Evolutionary conservation across 140 eudicot genomes (phyloP), one percentile per base, ranked within the genome.

Genomic region (Oenanthe javanica): DNA sequence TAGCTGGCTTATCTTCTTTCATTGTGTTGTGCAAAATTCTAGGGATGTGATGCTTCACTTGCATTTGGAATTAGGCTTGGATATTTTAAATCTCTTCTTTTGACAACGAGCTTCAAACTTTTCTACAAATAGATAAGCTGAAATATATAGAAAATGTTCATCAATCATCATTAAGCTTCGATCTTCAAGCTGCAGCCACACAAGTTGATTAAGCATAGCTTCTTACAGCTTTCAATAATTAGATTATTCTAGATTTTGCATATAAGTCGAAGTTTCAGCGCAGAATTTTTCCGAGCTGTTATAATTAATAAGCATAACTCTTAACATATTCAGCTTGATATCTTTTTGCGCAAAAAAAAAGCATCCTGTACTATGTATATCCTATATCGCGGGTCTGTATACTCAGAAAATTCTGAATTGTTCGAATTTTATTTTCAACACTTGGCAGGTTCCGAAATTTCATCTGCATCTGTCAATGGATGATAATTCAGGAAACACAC

Each of bases 381-480:
- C 19, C 42, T 45, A 45, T 21, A 73, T 43, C 36, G 13, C 4
- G 10, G 1, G 25, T 73, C 77, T 73, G 47, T 46, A 45, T 21
- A 73, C 54, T n/a, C 46, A 43, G 50, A n/a, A 10, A 19, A n/a
- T 46, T 45, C 77, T 46, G 16, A 46, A 36, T 25, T 72, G 61
- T 79, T 72, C 78, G 6, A 23, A 27, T 83, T 83, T 81, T 42
- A 49, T 54, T 59, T 77, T 18, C 66, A 52, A 51, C n/a, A 42
- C 45, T 61, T 72, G 72, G 82, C 85, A 87, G 91, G 88, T 83
- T 77, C 70, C 80, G 49, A 86, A 67, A 15, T 89, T 83, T 76
- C 82, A 83, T 80, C 90, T 89, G 75, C 92, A 76, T 86, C 85
- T 91, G 48, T 91, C 93, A 63, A 50, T 76, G 12, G 85, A 64